These are phyloP conservation scores for Candida multigemmis DNA, from an alignment of 805 yeast genomes.

Conservation along the genomic window DNA sequence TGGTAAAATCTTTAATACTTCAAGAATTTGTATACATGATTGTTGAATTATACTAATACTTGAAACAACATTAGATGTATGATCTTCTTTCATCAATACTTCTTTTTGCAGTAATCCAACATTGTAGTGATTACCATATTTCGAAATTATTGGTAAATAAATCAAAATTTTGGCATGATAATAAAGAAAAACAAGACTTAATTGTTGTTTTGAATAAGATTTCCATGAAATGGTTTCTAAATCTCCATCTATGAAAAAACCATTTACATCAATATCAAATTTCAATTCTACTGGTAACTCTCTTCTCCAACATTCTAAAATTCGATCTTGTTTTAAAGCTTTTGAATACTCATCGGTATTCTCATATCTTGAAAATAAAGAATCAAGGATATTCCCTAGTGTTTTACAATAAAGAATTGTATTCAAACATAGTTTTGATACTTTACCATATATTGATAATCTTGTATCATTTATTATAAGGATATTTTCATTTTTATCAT, in stretches of 20 bases:
- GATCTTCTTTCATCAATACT: slow-evolving; percentile 23
- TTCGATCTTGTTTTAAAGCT: slow-evolving; percentile 42
- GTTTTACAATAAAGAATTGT: slow-evolving; percentile 65
- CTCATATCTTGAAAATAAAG: slow-evolving; percentile 55
- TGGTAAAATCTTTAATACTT: slow-evolving; percentile 36
- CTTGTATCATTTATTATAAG: slow-evolving; percentile 51
- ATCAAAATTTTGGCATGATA: slow-evolving; percentile 34
- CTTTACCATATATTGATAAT: slow-evolving; percentile 62
- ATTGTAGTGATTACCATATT: slow-evolving; percentile 30
- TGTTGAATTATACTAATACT: slow-evolving; percentile 64
- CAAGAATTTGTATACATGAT: slow-evolving; percentile 51
- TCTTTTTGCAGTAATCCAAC: slow-evolving; percentile 32
- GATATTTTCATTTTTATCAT: slow-evolving; percentile 43
- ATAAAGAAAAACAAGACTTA: slow-evolving; percentile 40
- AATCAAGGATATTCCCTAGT: slow-evolving; percentile 63
- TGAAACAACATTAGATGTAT: slow-evolving; percentile 24
- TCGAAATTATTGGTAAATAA: slow-evolving; percentile 32
- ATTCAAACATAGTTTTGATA: slow-evolving; percentile 51
- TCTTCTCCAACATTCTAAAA: slow-evolving; percentile 71
- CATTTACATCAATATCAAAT: slow-evolving; percentile 58
- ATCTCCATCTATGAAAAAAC: slow-evolving; percentile 30
- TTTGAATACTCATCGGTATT: slow-evolving; percentile 14
- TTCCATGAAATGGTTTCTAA: slow-evolving; percentile 15
- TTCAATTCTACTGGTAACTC: slow-evolving; percentile 53
- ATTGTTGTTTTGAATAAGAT: slow-evolving; percentile 33